Percentiles rank a stretch among this genome's conserved stretches.
These are phyloP conservation scores for Hortiboletus rubellus DNA, from an alignment of 1,284 basidiomycete genomes.

Conservation along the genomic window DNA sequence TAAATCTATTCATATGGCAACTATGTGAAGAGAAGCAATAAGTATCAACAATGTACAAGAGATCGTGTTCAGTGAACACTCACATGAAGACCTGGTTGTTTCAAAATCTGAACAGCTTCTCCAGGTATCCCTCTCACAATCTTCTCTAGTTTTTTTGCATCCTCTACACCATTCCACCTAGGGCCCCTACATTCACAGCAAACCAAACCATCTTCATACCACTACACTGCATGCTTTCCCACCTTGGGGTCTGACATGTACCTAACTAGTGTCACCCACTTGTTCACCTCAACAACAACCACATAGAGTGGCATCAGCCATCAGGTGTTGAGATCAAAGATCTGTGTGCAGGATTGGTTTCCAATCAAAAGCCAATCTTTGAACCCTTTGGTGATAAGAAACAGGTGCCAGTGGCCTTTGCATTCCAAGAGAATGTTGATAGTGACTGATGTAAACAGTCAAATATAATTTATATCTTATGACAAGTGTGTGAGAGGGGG, in stretches of 20 bases:
- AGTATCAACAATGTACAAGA: neutral
- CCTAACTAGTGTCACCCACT: constrained; percentile 92
- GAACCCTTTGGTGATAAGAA: constrained; percentile 94
- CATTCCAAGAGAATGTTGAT: constrained; percentile 96
- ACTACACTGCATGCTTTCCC: constrained; percentile 72
- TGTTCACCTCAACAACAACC: constrained; percentile 85
- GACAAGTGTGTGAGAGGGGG: neutral
- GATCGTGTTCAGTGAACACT: neutral
- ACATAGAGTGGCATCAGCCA: constrained; percentile 81
- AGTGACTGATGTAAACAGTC: constrained; percentile 92
- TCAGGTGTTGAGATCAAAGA: constrained; percentile 86
- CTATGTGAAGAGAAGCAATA: neutral
- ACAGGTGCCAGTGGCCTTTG: constrained; percentile 88
- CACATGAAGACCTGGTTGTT: constrained; percentile 56
- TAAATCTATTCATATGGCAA: constrained; percentile 44
- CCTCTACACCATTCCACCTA: constrained; percentile 64
- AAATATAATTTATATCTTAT: constrained; percentile 72
- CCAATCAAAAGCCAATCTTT: constrained; percentile 89
- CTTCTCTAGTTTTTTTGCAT: constrained; percentile 74
- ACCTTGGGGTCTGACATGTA: constrained; percentile 88
- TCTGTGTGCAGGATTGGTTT: constrained; percentile 89
- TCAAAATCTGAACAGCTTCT: constrained; percentile 87
- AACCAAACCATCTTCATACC: constrained; percentile 69
- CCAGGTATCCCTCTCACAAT: constrained; percentile 86
- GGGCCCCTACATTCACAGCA: constrained; percentile 70